phyloP scores from a whole-genome alignment of 2,329 filamentous ascomycete genomes.

The Rasamsonia emersonii region DNA sequence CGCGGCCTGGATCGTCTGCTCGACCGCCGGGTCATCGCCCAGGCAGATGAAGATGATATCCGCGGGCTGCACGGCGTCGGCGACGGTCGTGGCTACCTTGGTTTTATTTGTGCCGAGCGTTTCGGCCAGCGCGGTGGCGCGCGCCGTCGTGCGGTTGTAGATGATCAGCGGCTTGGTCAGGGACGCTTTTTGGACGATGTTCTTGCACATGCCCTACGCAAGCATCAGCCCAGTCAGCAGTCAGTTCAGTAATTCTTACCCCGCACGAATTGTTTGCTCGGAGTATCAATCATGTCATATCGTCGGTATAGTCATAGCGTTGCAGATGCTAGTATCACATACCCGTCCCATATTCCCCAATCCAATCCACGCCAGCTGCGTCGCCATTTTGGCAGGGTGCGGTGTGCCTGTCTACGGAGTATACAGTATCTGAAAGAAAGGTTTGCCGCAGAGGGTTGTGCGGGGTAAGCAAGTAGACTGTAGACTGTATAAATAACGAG shows the following conservation, averaged over 20 bases:
- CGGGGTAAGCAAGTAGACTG: too few relatives aligned
- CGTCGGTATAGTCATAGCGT: neutral
- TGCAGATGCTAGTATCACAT: constrained; percentile 7
- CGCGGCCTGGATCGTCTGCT: constrained; percentile 51
- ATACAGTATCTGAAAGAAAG: too few relatives aligned
- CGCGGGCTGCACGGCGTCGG: constrained; percentile 57
- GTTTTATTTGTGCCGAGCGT: constrained; percentile 54
- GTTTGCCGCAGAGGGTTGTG: too few relatives aligned
- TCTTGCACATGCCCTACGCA: constrained; percentile 69
- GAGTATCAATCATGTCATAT: constrained; percentile 1
- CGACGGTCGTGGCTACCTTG: constrained; percentile 54
- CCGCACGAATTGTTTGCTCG: neutral
- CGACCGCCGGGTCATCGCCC: constrained; percentile 66
- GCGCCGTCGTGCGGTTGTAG: constrained; percentile 67
- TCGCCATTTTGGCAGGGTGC: constrained; percentile 8
- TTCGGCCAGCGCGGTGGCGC: constrained; percentile 55
- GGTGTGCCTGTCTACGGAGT: too few relatives aligned
- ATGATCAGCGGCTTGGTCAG: constrained; percentile 64
- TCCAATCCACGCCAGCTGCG: constrained; percentile 15
- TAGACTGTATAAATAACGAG: too few relatives aligned
- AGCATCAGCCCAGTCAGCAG: too few relatives aligned
- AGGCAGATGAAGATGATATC: constrained; percentile 78
- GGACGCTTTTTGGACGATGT: constrained; percentile 68
- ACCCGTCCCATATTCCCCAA: constrained; percentile 19
- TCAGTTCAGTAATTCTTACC: too few relatives aligned